These are phyloP conservation scores for Eucalyptus grandis DNA, from an alignment of 345 rosid genomes.

Conservation along the genomic window DNA sequence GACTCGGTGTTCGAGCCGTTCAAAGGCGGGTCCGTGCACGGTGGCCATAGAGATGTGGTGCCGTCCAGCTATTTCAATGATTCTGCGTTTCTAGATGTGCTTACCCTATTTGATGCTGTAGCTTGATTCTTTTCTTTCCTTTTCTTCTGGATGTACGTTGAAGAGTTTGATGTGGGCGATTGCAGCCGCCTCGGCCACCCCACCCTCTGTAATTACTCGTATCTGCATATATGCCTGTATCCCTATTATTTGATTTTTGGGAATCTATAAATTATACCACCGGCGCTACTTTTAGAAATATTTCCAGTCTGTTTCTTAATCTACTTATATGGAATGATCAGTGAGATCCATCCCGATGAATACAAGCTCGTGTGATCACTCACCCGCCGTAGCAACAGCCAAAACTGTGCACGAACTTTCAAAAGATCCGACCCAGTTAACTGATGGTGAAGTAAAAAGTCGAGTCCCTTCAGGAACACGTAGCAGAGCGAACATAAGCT, in stretches of 20 bases:
- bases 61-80: constrained; percentile 7
- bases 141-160: neutral
- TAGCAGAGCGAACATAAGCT: neutral
- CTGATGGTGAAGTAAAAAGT: neutral
- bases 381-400: neutral
- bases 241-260: neutral
- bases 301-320: neutral
- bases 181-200: neutral
- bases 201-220: neutral
- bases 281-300: neutral
- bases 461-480: neutral
- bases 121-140: neutral
- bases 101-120: neutral
- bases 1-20: neutral
- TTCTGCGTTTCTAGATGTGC: constrained; percentile 6
- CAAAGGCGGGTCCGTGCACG: neutral
- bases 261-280: neutral
- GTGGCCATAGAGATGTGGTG: constrained; percentile 14
- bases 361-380: neutral
- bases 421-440: neutral
- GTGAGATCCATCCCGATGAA: neutral
- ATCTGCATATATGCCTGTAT: neutral
- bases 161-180: neutral
- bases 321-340: neutral
- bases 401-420: neutral